Base-by-base conservation (phyloP, 2,329 filamentous ascomycete genomes). In the Sclerotinia trifoliorum region DNA sequence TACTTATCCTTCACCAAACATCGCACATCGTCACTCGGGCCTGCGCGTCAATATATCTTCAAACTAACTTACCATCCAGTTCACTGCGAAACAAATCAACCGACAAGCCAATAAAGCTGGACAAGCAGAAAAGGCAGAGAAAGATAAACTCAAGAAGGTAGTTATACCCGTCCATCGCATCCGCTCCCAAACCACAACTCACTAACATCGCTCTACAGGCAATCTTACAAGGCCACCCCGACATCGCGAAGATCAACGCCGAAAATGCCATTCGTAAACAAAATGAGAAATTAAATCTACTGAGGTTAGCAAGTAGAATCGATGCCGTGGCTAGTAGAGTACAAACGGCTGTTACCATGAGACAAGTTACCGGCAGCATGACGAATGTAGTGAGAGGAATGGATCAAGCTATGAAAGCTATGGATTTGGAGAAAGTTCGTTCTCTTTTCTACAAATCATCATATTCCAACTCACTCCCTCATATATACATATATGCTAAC, bases 261-360 rank as follows among this genome's bases (percentile, higher is more conserved):
- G 83, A 86, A 73, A 88, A 88, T 75, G 85, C 85, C 13, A 87
- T 88, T 71, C 84, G 86, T 61, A 88, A 88, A 77, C 83, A 86
- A 75, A 87, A 87, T 73, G 86, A 88, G 78, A 83, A 86, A 72
- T 77, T 87, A 68, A 87, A 88, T 74, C 81, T 88, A 51, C 78
- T 88, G 48, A 80, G 84, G 46, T 79, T 88, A 42, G 84, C 82
- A 35, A 85, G 83, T 49, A 79, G 85, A 44, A 86, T 88, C 72
- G 86, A 88, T 78, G 85, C 85, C 13, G 85, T 88, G 62, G 82
- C 82, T 67, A 84, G 82, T 69, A 80, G 84, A 55, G 85, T 88
- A n/a, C 85, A 88, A 77, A 88, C 85, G 0, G 86, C 86, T 6
- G 85, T 87, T 19, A 88, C 85, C 29, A 88, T 88, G 86, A 80